Percentiles rank a stretch among this genome's conserved stretches.
Evolutionary conservation across 495 filamentous ascomycete species (phyloP).

Genomic region (Lichenothelia convexa): DNA sequence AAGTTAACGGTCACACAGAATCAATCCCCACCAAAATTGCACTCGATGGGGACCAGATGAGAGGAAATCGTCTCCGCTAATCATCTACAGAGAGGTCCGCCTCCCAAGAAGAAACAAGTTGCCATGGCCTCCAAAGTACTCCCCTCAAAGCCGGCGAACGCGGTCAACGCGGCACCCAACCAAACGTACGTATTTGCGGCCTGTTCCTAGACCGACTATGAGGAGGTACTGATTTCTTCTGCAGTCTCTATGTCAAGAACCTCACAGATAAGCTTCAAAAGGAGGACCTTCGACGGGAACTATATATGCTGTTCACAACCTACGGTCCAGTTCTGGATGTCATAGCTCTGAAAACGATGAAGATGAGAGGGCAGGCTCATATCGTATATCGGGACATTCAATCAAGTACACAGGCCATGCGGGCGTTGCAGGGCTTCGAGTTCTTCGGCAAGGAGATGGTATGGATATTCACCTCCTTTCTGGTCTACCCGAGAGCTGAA

Average conservation of each 20-base stretch:
- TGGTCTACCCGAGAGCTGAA: background rate
- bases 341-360: conserved; percentile 68
- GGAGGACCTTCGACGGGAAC: conserved; percentile 55
- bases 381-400: conserved; percentile 78
- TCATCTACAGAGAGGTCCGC: too few species aligned
- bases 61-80: too few species aligned
- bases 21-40: background rate
- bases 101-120: too few species aligned
- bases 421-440: conserved; percentile 67
- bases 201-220: conserved; percentile 5
- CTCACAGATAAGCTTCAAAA: conserved; percentile 76
- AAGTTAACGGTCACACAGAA: background rate
- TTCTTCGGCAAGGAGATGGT: conserved; percentile 83
- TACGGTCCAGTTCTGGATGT: conserved; percentile 89
- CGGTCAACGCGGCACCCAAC: conserved; percentile 28
- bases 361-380: conserved; percentile 92
- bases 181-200: conserved; percentile 42
- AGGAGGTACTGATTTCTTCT: background rate
- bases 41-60: too few species aligned
- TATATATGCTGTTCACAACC: conserved; percentile 87
- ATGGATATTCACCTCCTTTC: conserved; percentile 14
- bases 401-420: conserved; percentile 74
- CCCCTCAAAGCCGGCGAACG: background rate
- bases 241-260: conserved; percentile 60
- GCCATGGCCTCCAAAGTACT: conserved; percentile 1